Evolutionary conservation across 495 filamentous ascomycete genomes (phyloP).

Genomic region (Geoglossum glabrum): DNA sequence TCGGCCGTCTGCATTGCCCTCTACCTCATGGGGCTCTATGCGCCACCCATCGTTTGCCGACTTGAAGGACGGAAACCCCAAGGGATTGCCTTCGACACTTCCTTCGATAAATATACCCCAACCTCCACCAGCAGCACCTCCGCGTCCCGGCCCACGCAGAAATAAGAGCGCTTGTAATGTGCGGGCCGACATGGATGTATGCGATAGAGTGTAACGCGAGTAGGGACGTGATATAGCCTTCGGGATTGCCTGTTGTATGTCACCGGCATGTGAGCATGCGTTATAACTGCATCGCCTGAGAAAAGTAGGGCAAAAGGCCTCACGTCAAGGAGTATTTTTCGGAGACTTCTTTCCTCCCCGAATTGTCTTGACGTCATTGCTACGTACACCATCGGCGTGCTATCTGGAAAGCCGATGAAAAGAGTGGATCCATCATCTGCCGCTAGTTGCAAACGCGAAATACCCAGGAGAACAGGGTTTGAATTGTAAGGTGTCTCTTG

Average conservation of each 20-base stretch:
- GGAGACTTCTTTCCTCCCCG: constrained; percentile 39
- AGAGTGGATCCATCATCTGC: constrained; percentile 34
- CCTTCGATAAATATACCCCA: constrained; percentile 61
- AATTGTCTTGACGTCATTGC: constrained; percentile 28
- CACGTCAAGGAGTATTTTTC: constrained; percentile 41
- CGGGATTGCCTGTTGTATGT: constrained; percentile 34
- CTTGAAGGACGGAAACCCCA: constrained; percentile 17
- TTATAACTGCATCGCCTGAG: background rate
- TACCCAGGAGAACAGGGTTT: constrained; percentile 20
- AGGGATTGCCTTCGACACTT: constrained; percentile 32
- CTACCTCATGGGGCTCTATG: background rate
- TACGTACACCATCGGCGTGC: constrained; percentile 52
- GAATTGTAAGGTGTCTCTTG: constrained; percentile 48
- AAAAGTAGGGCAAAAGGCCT: background rate
- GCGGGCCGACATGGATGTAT: constrained; percentile 44
- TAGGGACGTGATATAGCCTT: constrained; percentile 53
- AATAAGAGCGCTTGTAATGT: constrained; percentile 44
- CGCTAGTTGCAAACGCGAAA: constrained; percentile 10
- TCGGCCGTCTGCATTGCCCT: background rate
- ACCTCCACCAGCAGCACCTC: constrained; percentile 47
- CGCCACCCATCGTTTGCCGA: background rate
- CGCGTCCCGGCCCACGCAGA: constrained; percentile 43
- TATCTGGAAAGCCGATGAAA: constrained; percentile 62
- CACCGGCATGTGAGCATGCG: background rate
- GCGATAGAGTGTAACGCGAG: constrained; percentile 42